These are phyloP conservation scores for Xerocomellus chrysenteron DNA, from an alignment of 768 basidiomycete genomes.

Conservation along the genomic window DNA sequence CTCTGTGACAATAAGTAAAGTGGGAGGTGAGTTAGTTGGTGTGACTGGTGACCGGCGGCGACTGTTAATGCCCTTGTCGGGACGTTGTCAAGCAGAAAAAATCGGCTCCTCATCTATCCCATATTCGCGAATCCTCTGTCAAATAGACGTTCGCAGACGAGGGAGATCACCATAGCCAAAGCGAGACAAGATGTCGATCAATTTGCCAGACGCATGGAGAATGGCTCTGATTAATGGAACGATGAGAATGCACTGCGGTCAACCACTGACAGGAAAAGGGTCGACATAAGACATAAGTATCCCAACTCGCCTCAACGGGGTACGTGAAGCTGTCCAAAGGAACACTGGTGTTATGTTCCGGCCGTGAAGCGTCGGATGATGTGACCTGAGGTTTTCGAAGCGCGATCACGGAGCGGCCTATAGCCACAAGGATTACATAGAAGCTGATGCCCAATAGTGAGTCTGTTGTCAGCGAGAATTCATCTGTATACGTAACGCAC, in stretches of 20 bases:
- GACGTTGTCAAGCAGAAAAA: not conserved
- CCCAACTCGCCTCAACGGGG: not conserved
- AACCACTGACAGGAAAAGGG: not conserved
- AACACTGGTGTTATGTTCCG: not conserved
- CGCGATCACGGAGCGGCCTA: not conserved
- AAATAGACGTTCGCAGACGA: not conserved
- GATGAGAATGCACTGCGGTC: not conserved
- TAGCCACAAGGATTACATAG: not conserved
- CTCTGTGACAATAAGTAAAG: not conserved
- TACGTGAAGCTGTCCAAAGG: not conserved
- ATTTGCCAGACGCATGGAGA: not conserved
- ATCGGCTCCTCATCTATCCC: not conserved
- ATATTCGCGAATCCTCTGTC: not conserved
- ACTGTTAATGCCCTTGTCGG: not conserved
- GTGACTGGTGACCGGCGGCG: not conserved
- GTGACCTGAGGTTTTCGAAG: not conserved
- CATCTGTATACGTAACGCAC: too few relatives aligned
- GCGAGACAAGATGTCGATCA: accelerated
- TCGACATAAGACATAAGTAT: not conserved
- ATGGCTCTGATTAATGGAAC: not conserved
- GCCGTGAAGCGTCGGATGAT: not conserved
- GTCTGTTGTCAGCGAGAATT: too few relatives aligned
- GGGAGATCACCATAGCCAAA: not conserved
- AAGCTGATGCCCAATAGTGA: too few relatives aligned
- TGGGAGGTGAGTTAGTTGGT: not conserved